Base-by-base conservation (phyloP, 495 filamentous ascomycete species). In the Alectoria sarmentosa region DNA sequence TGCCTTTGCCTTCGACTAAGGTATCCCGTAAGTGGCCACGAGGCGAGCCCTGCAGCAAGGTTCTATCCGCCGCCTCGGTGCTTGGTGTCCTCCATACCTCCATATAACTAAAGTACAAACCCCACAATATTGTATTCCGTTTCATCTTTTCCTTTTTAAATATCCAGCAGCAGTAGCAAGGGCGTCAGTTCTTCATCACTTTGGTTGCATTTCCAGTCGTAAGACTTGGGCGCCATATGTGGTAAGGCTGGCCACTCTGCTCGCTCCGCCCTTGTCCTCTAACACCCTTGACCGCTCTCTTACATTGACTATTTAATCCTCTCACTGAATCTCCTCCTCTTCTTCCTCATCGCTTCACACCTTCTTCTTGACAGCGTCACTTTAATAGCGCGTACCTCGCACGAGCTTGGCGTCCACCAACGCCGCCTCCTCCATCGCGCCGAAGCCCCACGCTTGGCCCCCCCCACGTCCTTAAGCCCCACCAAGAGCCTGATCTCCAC, bases 21-120 rank as follows among this genome's bases (percentile, higher is more conserved):
- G n/a, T n/a, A 54, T 54, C 28, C 28, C 49, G 52, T n/a, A n/a
- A n/a, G n/a, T n/a, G n/a, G n/a, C 52, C 52, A 55, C 52, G 52
- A 55, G 52, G 52, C 28, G 26, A 15, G 52, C 28, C 52, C 52
- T 55, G 52, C 52, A 55, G 34, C 52, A 55, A 55, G 52, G 52
- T 55, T 55, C 52, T 55, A 55, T 55, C 52, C 52, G 52, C 52
- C 19, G 52, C 28, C 52, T 55, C 34, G 52, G 28, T 52, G 4
- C 52, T 55, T 55, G 52, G 28, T 52, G 4, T 17, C 7, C 28
- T 30, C 30, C 52, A 34, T 55, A 55, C 10, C 4, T 37, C 4
- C 36, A 37, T 37, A 37, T n/a, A n/a, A n/a, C n/a, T n/a, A n/a
- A n/a, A n/a, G n/a, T n/a, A n/a, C n/a, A n/a, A n/a, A n/a, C n/a